Conservation (phyloP, 2,329 filamentous ascomycete species). For the Neonectria neomacrospora region DNA sequence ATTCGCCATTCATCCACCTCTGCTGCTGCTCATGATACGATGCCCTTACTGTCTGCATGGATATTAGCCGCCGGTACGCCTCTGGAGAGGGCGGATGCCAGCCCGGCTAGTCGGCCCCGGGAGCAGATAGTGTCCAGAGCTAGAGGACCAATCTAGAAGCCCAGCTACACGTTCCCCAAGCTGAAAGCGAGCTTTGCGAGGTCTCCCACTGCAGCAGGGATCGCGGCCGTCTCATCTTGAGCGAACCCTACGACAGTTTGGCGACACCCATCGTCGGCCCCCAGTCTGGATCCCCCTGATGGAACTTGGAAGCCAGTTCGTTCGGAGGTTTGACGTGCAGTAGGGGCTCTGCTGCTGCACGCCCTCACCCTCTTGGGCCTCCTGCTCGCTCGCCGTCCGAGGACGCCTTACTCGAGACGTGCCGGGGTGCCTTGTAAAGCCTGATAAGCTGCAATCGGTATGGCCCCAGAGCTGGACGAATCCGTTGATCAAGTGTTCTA, state of each 20-base stretch:
- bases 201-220: not conserved
- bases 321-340: slow-evolving; percentile 12
- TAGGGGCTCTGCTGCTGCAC: slow-evolving; percentile 3
- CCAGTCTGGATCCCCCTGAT: slow-evolving; percentile 3
- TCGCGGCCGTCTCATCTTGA: not conserved
- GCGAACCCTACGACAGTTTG: not conserved
- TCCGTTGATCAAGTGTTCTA: not conserved
- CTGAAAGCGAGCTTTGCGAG: not conserved
- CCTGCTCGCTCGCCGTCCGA: not conserved
- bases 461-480: not conserved
- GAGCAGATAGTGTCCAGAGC: not conserved
- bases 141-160: not conserved
- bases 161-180: too few relatives aligned
- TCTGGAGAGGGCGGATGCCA: not conserved
- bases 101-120: not conserved
- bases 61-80: not conserved
- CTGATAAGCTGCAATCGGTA: slow-evolving; percentile 16
- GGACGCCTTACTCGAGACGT: not conserved
- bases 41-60: not conserved
- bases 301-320: slow-evolving; percentile 2
- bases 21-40: not conserved
- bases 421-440: slow-evolving; percentile 11
- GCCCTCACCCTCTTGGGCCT: not conserved
- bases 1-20: not conserved
- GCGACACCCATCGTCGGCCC: not conserved